Evolutionary conservation across 768 basidiomycete species (phyloP), one percentile per base, ranked within the genome.

Genomic region (Russula earlei): DNA sequence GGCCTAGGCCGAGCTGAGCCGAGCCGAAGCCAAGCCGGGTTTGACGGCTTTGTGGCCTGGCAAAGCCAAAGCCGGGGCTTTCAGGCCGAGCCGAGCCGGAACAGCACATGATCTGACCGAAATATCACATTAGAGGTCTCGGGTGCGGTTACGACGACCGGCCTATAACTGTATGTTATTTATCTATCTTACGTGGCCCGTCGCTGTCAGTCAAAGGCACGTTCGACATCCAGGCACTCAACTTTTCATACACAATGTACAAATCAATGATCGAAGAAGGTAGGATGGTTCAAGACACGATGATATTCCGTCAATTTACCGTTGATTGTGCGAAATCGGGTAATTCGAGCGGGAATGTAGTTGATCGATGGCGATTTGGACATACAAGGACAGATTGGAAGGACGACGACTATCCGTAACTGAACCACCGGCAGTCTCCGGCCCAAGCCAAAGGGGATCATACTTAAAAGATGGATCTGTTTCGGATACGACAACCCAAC

Each of bases 371-470:
- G 56, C 29, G 5, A 17, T 40, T 52, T 15, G 38, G 38, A 52
- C 44, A 38, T 33, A 41, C 2, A 19, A 50, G 40, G 47, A 49
- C 20, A 24, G 22, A 31, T 4, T 31, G 9, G 33, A 15, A 17
- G n/a, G 19, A 8, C 2, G 14, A 17, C 9, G 24, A 11, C 17
- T 17, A 25, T 41, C n/a, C n/a, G n/a, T n/a, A n/a, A n/a, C n/a
- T n/a, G n/a, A 36, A 44, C 14, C 29, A 14, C 25, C 56, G 56
- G 56, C 56, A 49, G 52, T 49, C 51, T 48, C 56, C 56, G 56
- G 43, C 14, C 15, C 8, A 38, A 25, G 29, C 15, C 8, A 38
- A 25, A 36, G 29, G 20, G 36, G 10, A 14, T 31, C 15, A 22
- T 43, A 31, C 42, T 44, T 50, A 53, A 49, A 53, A 58, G 56